Evolutionary conservation across 2,329 filamentous ascomycete genomes (phyloP).

Genomic region (Aphanocladium album): DNA sequence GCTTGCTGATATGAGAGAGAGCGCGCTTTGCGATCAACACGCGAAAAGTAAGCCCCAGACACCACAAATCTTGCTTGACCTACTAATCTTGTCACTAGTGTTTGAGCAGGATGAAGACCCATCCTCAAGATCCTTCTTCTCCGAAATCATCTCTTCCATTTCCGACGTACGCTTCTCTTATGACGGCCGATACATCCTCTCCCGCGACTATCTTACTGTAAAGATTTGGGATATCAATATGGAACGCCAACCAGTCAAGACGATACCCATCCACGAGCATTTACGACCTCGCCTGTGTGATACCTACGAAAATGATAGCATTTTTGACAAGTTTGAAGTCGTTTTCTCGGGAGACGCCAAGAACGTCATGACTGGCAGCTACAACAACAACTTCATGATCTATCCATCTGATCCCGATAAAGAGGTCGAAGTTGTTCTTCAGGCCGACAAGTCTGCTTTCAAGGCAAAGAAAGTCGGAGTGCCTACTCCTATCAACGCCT

Average conservation of each 20-base stretch:
- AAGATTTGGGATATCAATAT: conserved; percentile 99
- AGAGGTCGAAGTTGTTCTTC: conserved; percentile 93
- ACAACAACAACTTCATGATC: conserved; percentile 99
- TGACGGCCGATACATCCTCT: conserved; percentile 94
- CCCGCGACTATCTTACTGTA: conserved; percentile 94
- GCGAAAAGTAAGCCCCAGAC: conserved; percentile 66
- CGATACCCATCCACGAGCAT: conserved; percentile 97
- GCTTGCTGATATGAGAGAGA: conserved; percentile 96
- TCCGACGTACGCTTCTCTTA: conserved; percentile 97
- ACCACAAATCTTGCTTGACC: background rate
- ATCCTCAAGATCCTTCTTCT: conserved; percentile 96
- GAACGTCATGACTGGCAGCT: conserved; percentile 99
- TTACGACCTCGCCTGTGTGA: conserved; percentile 90
- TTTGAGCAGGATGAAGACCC: conserved; percentile 99
- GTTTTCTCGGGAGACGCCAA: conserved; percentile 97
- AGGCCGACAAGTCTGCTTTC: conserved; percentile 98
- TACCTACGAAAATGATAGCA: conserved; percentile 98
- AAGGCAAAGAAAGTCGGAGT: conserved; percentile 99
- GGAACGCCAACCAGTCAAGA: conserved; percentile 96
- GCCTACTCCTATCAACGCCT: conserved; percentile 88
- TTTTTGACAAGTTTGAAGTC: conserved; percentile 99
- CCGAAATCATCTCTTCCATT: conserved; percentile 98
- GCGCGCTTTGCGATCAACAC: conserved; percentile 91
- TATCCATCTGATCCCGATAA: conserved; percentile 94
- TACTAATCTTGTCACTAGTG: conserved; percentile 50